Base-by-base conservation (phyloP, 805 yeast genomes). In the Kazachstania martiniae region DNA sequence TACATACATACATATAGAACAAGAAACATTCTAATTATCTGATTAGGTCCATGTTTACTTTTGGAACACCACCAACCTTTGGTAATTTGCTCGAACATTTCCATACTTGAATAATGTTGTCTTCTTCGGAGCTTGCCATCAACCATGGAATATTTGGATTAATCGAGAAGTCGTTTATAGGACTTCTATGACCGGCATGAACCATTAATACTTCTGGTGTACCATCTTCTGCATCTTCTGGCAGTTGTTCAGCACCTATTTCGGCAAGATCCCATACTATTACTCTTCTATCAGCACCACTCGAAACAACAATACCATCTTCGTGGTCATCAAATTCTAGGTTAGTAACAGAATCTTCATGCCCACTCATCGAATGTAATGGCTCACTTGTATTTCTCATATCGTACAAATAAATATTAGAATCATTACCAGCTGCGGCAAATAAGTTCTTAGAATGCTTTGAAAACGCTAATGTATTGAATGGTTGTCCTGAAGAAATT, bases 181-280 rank as follows among this genome's bases (percentile, higher is more conserved):
- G 66, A 12, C 84, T 78, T 13, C 86, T 77, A 50, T 85, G 94
- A 14, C 95, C 95, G 24, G 93, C 94, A 51, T 85, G 95, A 77
- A 85, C 80, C 86, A 84, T 80, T 45, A 84, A 63, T 22, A 85
- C 58, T 53, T 85, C 95, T 4, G 94, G 89, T 18, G 80, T 80
- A 25, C 94, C 95, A 47, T 85, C 95, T 42, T 81, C 94, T 19
- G 85, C 81, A 50, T 85, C 95, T 43, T 84, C 95, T 43, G 75
- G 86, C 10, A 67, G 68, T 53, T 83, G 94, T 49, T 84, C 94
- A 40, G 76, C 81, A 4, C 95, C 95, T 23, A 85, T 77, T 43
- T 72, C 75, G 29, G 65, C 61, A 36, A 84, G 61, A 51, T 85
- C 94, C 95, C 95, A 84, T 4, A 85, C 43, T 22, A 83, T 75